Base-by-base conservation (phyloP, 805 yeast genomes). In the Sungouiella blattae region DNA sequence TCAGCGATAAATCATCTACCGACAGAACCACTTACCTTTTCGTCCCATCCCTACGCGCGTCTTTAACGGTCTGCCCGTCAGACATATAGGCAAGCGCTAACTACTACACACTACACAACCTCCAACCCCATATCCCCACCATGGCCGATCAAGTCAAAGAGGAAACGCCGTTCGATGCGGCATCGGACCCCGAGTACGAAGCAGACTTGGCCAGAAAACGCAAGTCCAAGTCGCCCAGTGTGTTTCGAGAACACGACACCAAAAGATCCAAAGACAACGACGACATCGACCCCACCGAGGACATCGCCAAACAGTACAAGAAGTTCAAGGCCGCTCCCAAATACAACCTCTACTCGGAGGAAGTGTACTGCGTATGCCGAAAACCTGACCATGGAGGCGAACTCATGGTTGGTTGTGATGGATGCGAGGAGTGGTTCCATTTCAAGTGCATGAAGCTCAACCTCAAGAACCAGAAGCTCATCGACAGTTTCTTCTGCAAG, bases 351-450 rank as follows among this genome's bases (percentile, higher is more conserved):
- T 65, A 73, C 46, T 67, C 80, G 15, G 84, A 80, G 44, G 86
- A 81, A 46, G 62, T 84, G 5, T 87, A 70, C 50, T 88, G 97
- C 55, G 60, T 80, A 0, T 88, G 97, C 55, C 70, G 93, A 25
- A 73, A 72, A 41, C 83, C 87, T 0, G 96, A 89, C 50, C 69
- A 73, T 40, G 93, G 89, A 1, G 71, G 70, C 2, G 80, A 77
- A 39, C 62, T 88, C 54, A 89, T 89, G 97, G 83, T 89, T n/a
- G 87, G 84, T 0, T 88, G 97, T 55, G 96, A 88, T 55, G 89
- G 87, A 5, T 89, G 97, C 60, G 96, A 87, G 51, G 96, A 87
- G 39, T 89, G 97, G 97, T 89, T 73, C 53, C 97, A 89, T 59
- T 86, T 88, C 58, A 64, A 62, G 30, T 89, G 97, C 55, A 75